Base-by-base conservation (phyloP, 2,329 filamentous ascomycete genomes). In the Sarocladium strictum region DNA sequence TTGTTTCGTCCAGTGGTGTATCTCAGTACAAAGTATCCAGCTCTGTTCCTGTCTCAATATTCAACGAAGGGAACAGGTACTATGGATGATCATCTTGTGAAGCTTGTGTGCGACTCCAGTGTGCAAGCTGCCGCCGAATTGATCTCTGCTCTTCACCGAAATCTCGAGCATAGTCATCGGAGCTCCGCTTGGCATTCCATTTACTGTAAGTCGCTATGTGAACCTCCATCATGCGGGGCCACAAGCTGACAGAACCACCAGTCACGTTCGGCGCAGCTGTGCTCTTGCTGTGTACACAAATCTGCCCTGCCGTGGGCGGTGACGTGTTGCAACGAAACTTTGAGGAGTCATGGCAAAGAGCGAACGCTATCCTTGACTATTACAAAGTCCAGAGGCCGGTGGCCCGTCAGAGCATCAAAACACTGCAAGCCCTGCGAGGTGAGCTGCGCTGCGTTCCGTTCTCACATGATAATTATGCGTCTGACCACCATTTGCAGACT, bases 181-280 rank as follows among this genome's bases (percentile, higher is more conserved):
- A 51, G 47, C 27, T 51, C 47, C 3, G 47, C 47, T 3, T 51
- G 47, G 47, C 47, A 51, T 23, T 26, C 47, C 11, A 51, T 51
- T 15, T 51, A 51, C 29, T 51, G 47, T 51, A 51, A n/a, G n/a
- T n/a, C n/a, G n/a, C n/a, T n/a, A n/a, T n/a, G n/a, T n/a, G n/a
- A n/a, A n/a, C n/a, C n/a, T n/a, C n/a, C n/a, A n/a, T n/a, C n/a
- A n/a, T n/a, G n/a, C n/a, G n/a, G n/a, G n/a, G n/a, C n/a, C n/a
- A n/a, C n/a, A 24, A 45, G 17, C 40, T 45, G 7, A 45, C 27
- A 51, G 3, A 4, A 15, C 3, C 21, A 3, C 4, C 15, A 51
- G 47, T 51, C 19, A 35, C 47, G 4, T 51, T 51, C 17, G 47
- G 47, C 17, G 47, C 47, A 35, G 17, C 47, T 3, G 47, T 51